phyloP scores from a whole-genome alignment of 176 grass and related monocot genomes.

The Guadua angustifolia region DNA sequence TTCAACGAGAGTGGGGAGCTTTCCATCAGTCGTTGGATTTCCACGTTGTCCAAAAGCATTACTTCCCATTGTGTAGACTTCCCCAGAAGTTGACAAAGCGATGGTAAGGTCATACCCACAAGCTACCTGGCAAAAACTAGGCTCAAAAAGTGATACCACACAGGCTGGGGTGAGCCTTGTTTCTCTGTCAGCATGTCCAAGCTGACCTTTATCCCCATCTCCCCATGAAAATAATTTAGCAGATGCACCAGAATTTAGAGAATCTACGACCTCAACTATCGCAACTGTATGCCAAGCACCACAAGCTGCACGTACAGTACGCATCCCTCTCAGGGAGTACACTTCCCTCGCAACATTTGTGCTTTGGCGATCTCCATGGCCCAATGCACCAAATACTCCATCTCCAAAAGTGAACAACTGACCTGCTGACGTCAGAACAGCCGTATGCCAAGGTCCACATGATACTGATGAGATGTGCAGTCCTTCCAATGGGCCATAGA shows the following conservation, averaged over 20 bases:
- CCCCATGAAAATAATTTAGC: constrained; percentile 79
- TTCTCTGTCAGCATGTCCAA: constrained; percentile 72
- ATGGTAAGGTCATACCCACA: constrained; percentile 73
- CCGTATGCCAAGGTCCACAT: constrained; percentile 81
- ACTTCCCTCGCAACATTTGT: constrained; percentile 66
- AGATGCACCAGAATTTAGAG: constrained; percentile 50
- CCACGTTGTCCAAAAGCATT: constrained; percentile 68
- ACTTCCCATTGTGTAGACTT: constrained; percentile 76
- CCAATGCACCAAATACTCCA: constrained; percentile 71
- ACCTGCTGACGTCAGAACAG: constrained; percentile 61
- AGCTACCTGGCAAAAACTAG: constrained; percentile 60
- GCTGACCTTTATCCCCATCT: constrained; percentile 72
- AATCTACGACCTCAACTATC: constrained; percentile 63
- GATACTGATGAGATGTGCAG: constrained; percentile 64
- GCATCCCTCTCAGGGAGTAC: constrained; percentile 61
- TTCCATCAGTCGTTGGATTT: constrained; percentile 56
- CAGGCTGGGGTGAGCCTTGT: constrained; percentile 57
- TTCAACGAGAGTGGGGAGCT: constrained; percentile 58
- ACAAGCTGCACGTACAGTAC: constrained; percentile 54
- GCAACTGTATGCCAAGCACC: constrained; percentile 84
- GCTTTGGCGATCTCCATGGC: constrained; percentile 68
- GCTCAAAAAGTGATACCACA: constrained; percentile 56
- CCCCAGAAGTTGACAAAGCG: constrained; percentile 58
- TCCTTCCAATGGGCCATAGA: constrained; percentile 59
- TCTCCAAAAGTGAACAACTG: constrained; percentile 77